Evolutionary conservation across 2,329 filamentous ascomycete species (phyloP).

Genomic region (Aureobasidium sp.): DNA sequence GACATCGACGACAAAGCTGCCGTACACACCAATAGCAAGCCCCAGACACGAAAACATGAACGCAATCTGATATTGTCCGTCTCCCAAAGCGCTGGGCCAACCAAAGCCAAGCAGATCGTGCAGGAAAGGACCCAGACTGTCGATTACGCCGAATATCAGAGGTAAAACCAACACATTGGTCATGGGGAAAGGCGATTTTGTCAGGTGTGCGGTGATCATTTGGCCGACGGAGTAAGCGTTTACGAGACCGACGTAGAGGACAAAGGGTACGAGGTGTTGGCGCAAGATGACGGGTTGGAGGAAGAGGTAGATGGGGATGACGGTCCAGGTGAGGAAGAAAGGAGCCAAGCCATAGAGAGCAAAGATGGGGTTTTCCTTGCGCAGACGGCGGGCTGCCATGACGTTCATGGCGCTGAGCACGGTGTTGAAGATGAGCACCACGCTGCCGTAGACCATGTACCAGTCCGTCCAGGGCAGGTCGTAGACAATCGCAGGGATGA

Average conservation of each 20-base stretch:
- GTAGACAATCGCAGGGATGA: conserved; percentile 65
- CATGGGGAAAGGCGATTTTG: conserved; percentile 81
- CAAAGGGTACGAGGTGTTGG: conserved; percentile 79
- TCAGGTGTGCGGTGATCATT: conserved; percentile 91
- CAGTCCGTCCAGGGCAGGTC: conserved; percentile 80
- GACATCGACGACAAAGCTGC: conserved; percentile 93
- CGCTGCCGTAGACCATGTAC: conserved; percentile 78
- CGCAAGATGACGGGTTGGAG: conserved; percentile 78
- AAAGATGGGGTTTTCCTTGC: conserved; percentile 61
- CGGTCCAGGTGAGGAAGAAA: conserved; percentile 67
- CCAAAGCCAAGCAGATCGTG: conserved; percentile 43
- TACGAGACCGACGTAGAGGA: conserved; percentile 77
- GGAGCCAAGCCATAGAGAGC: conserved; percentile 78
- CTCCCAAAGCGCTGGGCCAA: conserved; percentile 68
- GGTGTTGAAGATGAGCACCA: conserved; percentile 81
- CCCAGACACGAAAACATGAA: conserved; percentile 87
- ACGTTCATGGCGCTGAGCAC: conserved; percentile 73
- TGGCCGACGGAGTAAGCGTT: conserved; percentile 94
- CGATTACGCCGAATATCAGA: conserved; percentile 67
- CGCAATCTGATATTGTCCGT: conserved; percentile 72
- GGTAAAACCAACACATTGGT: conserved; percentile 77
- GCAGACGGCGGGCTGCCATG: conserved; percentile 66
- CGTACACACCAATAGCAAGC: conserved; percentile 80
- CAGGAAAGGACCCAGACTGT: conserved; percentile 67
- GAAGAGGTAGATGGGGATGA: conserved; percentile 71